Conservation (phyloP, 2,329 filamentous ascomycete species). For the Neospermospora avenae region DNA sequence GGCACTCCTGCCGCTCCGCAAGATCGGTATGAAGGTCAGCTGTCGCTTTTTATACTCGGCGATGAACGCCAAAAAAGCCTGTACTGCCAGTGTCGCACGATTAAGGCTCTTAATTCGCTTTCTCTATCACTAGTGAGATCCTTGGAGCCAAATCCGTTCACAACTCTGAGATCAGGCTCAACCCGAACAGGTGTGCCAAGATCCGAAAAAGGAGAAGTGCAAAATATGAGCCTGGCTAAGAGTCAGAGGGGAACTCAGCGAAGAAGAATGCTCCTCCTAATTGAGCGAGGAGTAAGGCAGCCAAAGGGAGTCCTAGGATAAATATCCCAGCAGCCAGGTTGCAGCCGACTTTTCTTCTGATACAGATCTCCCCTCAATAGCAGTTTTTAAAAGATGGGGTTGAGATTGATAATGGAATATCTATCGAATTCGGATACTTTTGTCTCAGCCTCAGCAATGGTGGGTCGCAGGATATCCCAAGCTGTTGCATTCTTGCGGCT, state of each 20-base stretch:
- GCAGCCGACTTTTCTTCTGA: no score
- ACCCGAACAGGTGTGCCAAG: neutral
- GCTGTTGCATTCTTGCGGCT: neutral
- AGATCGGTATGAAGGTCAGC: no score
- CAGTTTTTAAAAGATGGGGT: neutral
- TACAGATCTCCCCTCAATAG: no score
- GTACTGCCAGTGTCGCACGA: neutral
- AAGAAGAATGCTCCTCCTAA: neutral
- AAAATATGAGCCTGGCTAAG: neutral
- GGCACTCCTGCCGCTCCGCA: no score
- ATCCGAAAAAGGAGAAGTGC: neutral
- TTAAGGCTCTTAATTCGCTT: neutral
- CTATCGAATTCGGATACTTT: neutral
- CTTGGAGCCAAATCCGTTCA: no score
- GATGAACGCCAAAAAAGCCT: no score
- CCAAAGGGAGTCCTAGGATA: no score
- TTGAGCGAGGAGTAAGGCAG: neutral
- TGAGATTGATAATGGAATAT: neutral
- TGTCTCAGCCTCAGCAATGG: neutral
- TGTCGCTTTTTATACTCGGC: no score
- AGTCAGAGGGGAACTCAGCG: neutral
- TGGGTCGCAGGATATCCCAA: neutral
- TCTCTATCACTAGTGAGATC: neutral
- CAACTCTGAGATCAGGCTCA: neutral
- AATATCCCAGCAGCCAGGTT: no score